Conservation (phyloP, 495 filamentous ascomycete genomes). For the Friedmanniomyces endolithicus region DNA sequence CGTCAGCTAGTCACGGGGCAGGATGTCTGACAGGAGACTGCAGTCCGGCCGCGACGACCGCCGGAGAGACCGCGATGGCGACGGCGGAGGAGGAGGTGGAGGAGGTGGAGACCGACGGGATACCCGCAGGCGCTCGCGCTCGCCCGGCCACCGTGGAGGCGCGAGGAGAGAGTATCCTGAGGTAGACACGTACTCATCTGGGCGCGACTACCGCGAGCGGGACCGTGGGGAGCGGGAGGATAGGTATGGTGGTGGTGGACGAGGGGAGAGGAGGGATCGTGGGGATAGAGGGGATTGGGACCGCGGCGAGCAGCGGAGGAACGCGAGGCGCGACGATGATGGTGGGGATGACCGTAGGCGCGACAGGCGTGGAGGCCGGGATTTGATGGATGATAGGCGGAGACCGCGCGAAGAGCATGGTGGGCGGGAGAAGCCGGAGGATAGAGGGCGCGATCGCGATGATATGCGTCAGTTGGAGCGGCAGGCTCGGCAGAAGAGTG, state of each 20-base stretch:
- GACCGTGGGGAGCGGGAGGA: conserved; percentile 88
- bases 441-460: conserved; percentile 32
- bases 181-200: conserved; percentile 78
- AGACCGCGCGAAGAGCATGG: conserved; percentile 27
- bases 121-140: conserved; percentile 16
- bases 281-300: conserved; percentile 23
- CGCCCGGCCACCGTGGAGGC: neutral
- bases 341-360: conserved; percentile 45
- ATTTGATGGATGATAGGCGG: conserved; percentile 28
- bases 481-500: conserved; percentile 62
- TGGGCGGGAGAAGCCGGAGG: conserved; percentile 1
- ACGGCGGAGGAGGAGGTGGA: neutral
- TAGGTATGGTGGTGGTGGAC: conserved; percentile 42
- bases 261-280: conserved; percentile 23
- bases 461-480: conserved; percentile 34
- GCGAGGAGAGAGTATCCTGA: conserved; percentile 41
- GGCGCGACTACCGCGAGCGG: conserved; percentile 76
- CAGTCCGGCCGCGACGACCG: conserved; percentile 21
- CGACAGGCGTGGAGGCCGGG: conserved; percentile 33
- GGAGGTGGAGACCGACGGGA: neutral
- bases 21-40: conserved; percentile 22
- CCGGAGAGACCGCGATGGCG: conserved; percentile 18
- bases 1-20: neutral
- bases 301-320: conserved; percentile 40
- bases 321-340: conserved; percentile 49